Base-by-base conservation (phyloP, 805 yeast genomes). In the Yarrowia hollandica region DNA sequence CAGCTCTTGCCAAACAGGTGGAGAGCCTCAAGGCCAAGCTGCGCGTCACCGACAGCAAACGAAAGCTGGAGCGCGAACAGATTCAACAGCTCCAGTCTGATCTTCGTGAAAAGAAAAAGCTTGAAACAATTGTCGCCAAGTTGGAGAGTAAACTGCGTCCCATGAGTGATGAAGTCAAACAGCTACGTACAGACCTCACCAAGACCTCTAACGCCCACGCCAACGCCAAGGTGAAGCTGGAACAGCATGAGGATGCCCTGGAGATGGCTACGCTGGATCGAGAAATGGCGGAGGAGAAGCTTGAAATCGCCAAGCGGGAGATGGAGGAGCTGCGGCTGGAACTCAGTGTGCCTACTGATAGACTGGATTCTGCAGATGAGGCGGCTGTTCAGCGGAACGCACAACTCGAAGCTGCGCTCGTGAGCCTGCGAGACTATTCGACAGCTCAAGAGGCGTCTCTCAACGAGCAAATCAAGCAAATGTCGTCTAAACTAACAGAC, bases 341-440 rank as follows among this genome's bases (percentile, higher is more conserved):
- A 48, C 59, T 63, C 16, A 71, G 66, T 25, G 31, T 21, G 5
- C 44, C 58, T 11, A 10, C 44, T 1, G 44, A 52, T 5, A 9
- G 25, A 35, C 16, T 52, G 2, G 44, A 52, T 15, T 14, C 33
- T 8, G 35, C 58, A 0, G 31, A 52, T 14, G 55, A 48, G n/a
- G 44, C 50, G 15, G 57, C 44, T 3, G 11, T 52, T 4, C 44
- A 63, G 59, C 66, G 75, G 23, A 79, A 77, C 60, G 71, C 68
- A 52, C 69, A 71, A 57, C 68, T 82, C 23, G 82, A 80, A 60
- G 61, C 68, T 9, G 79, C 84, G 0, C 64, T 82, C 11, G 59
- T 72, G 1, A 68, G 69, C 26, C 66, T 80, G 5, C 68, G 74
- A 38, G 71, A 68, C 19, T 46, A 66, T 10, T 44, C 61, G 6